Conservation (phyloP, 176 grass and related monocot species). For the Ensete ventricosum region DNA sequence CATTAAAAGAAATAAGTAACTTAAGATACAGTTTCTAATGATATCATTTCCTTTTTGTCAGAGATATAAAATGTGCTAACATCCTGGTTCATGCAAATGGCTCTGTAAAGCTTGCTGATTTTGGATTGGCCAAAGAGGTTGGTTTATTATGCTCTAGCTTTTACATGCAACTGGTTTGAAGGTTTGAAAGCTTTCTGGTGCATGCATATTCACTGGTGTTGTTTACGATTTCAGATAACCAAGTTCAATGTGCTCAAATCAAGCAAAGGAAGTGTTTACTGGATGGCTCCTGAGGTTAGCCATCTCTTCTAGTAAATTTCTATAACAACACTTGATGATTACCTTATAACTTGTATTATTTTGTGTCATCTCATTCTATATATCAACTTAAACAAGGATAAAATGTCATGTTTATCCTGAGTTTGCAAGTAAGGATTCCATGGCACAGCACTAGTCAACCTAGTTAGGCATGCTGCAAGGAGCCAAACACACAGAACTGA, state of each 20-base stretch:
- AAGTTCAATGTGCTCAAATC: constrained; percentile 64
- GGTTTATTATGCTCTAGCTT: constrained; percentile 14
- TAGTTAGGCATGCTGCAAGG: no score
- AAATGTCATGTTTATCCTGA: no score
- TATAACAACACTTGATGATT: not conserved
- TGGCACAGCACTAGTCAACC: no score
- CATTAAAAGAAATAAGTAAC: no score
- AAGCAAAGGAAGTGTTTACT: constrained; percentile 85
- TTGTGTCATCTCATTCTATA: no score
- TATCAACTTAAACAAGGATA: no score
- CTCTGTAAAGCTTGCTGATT: constrained; percentile 96
- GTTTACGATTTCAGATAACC: constrained; percentile 37
- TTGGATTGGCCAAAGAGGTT: constrained; percentile 99
- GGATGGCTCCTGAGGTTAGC: constrained; percentile 98
- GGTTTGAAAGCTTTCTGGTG: not conserved
- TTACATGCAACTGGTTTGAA: no score
- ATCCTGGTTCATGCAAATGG: constrained; percentile 98
- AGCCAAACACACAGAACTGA: no score
- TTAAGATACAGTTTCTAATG: no score
- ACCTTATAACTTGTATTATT: not conserved
- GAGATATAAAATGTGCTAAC: constrained; percentile 98
- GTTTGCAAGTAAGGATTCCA: no score
- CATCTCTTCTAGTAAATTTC: not conserved
- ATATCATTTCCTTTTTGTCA: constrained; percentile 27
- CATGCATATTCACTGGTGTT: not conserved